Conservation (phyloP, 805 yeast genomes). For the Starmerella vitae region DNA sequence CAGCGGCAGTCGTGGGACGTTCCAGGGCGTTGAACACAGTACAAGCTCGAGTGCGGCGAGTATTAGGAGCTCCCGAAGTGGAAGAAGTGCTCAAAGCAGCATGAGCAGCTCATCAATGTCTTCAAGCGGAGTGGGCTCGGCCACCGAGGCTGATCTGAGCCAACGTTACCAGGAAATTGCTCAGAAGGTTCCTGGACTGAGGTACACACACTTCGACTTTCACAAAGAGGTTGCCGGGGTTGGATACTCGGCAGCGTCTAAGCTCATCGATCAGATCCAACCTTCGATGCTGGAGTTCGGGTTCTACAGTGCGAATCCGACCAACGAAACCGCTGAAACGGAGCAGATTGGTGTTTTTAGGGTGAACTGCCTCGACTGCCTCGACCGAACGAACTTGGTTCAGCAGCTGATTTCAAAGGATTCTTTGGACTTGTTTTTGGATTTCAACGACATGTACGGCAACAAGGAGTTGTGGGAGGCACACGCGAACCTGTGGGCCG, state of each 20-base stretch:
- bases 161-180: constrained; percentile 16
- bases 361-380: constrained; percentile 86
- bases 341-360: constrained; percentile 87
- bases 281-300: constrained; percentile 67
- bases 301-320: constrained; percentile 60
- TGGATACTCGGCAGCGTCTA: constrained; percentile 72
- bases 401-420: constrained; percentile 61
- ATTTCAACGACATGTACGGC: constrained; percentile 33
- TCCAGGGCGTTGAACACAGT: constrained; percentile 27
- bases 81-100: constrained; percentile 15
- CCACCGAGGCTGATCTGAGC: constrained; percentile 17
- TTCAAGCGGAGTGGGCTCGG: constrained; percentile 11
- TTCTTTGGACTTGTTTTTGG: constrained; percentile 38
- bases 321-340: constrained; percentile 34
- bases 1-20: constrained; percentile 59
- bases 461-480: constrained; percentile 49
- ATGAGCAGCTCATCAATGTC: neutral
- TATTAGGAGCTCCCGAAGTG: constrained; percentile 35
- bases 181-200: constrained; percentile 26
- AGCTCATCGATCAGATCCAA: constrained; percentile 48
- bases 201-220: constrained; percentile 78
- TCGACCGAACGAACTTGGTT: constrained; percentile 84
- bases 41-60: neutral
- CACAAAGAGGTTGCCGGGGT: constrained; percentile 75
- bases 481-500: constrained; percentile 91